Base-by-base conservation (phyloP, 257 asterid genomes). In the Coffea canephora region DNA sequence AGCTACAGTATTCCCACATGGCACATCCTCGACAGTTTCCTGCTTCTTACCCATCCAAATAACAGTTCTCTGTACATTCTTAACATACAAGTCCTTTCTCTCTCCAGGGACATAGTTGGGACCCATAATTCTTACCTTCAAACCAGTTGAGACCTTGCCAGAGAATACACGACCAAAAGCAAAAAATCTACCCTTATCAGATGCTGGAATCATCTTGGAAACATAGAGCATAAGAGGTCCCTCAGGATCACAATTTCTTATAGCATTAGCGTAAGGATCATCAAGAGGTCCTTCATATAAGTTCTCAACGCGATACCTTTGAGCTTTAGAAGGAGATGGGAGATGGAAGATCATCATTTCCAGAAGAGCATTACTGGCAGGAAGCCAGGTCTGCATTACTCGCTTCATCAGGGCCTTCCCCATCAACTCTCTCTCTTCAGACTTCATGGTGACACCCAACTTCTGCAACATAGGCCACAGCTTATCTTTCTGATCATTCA, bases 151-250 rank as follows among this genome's bases (percentile, higher is more conserved):
- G 16, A 86, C 84, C 67, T 50, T 84, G 13, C 89, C 87, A 41
- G 89, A 50, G 21, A 86, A 86, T 8, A 86, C 89, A 81, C 87
- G 86, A 8, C 89, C 90, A 78, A 87, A 84, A 48, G 90, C 90
- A 80, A 77, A 87, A 83, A 87, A 87, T 3, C 88, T 73, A n/a
- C 88, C 90, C 46, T 84, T 87, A 4, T 87, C 88, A 66, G 86
- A 87, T 55, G 88, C 90, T 27, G 90, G 90, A 84, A 87, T 87
- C 89, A 87, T 87, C 86, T 87, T 87, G 16, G 90, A 87, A 19
- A 86, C 89, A 52, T 87, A 87, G 34, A 87, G 84, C 90, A 87
- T 84, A 23, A 87, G 88, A 2, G 88, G 90, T 0, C 90, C 90
- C 3, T 82, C 84, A n/a, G 90, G 90, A 66, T 87, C 86, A 80